These are phyloP conservation scores for Kodamaea plutei DNA, from an alignment of 1,139 yeast genomes.

Conservation along the genomic window DNA sequence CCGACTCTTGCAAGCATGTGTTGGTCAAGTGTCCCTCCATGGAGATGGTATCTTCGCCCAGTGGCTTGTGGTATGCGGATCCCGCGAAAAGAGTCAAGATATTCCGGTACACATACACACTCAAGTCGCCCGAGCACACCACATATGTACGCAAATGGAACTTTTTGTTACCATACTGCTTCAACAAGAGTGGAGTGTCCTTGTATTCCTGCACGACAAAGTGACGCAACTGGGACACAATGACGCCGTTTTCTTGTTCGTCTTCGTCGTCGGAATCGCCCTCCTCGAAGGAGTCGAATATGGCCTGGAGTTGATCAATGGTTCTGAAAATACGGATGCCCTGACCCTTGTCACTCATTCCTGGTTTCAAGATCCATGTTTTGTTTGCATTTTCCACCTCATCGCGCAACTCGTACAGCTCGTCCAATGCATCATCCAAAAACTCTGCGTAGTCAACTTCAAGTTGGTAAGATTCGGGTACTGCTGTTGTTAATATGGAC, in stretches of 20 bases:
- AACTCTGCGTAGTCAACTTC: slow-evolving; percentile 98
- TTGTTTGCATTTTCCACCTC: slow-evolving; percentile 63
- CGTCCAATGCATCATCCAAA: slow-evolving; percentile 88
- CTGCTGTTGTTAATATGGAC: slow-evolving; percentile 55
- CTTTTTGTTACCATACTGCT: slow-evolving; percentile 61
- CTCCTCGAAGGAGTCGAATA: slow-evolving; percentile 83
- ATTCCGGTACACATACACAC: slow-evolving; percentile 73
- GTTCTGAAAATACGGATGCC: slow-evolving; percentile 83
- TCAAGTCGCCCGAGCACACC: slow-evolving; percentile 67
- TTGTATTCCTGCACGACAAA: slow-evolving; percentile 84
- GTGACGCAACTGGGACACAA: slow-evolving; percentile 84
- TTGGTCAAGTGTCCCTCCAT: slow-evolving; percentile 82
- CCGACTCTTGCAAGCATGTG: slow-evolving; percentile 76
- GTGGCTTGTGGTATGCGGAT: slow-evolving; percentile 42
- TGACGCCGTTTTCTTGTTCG: slow-evolving; percentile 40
- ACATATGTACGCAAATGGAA: slow-evolving; percentile 89
- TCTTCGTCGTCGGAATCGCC: slow-evolving; percentile 54
- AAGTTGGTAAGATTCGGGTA: slow-evolving; percentile 72
- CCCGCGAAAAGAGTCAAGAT: slow-evolving; percentile 81
- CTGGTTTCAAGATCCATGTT: slow-evolving; percentile 88
- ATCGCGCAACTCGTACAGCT: slow-evolving; percentile 79
- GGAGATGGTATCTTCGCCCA: slow-evolving; percentile 31
- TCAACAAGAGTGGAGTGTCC: slow-evolving; percentile 59
- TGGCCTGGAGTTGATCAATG: slow-evolving; percentile 71
- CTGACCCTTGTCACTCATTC: slow-evolving; percentile 97